Conservation (phyloP, 179 eudicot genomes). For the Drosera spatulata region DNA sequence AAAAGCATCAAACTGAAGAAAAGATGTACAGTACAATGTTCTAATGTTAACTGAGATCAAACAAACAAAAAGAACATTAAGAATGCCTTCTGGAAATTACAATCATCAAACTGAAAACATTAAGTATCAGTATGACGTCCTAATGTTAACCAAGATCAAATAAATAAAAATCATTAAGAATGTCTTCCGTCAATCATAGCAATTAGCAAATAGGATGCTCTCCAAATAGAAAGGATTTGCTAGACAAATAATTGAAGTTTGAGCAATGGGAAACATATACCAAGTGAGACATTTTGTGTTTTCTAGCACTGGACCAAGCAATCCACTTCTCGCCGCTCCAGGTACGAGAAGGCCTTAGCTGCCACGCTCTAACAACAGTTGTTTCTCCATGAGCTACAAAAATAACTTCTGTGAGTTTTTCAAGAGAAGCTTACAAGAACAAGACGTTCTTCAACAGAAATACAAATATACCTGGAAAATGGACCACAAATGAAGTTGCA, state of each 20-base stretch:
- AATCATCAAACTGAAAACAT: no score
- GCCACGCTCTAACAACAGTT: slow-evolving; percentile 63
- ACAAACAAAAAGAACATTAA: no score
- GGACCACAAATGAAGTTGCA: slow-evolving; percentile 52
- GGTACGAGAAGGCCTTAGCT: slow-evolving; percentile 65
- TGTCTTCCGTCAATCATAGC: no score
- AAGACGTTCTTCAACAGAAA: neutral
- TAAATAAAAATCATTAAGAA: no score
- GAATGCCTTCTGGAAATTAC: no score
- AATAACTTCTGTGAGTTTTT: slow-evolving; percentile 4
- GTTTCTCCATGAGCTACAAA: slow-evolving; percentile 69
- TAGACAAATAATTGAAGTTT: no score
- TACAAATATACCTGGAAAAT: slow-evolving; percentile 67
- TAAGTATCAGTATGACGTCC: no score
- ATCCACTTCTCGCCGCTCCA: slow-evolving; percentile 88
- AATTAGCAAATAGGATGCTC: no score
- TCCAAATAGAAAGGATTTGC: no score
- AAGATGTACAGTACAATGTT: no score
- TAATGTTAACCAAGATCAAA: no score
- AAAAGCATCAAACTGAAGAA: neutral
- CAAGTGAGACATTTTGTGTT: slow-evolving; percentile 3
- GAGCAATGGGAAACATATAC: neutral
- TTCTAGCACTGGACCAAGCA: slow-evolving; percentile 42
- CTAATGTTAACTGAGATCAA: no score
- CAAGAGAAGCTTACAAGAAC: neutral